phyloP scores from a whole-genome alignment of 2,329 filamentous ascomycete genomes.

The Ambrosiella cleistominuta region DNA sequence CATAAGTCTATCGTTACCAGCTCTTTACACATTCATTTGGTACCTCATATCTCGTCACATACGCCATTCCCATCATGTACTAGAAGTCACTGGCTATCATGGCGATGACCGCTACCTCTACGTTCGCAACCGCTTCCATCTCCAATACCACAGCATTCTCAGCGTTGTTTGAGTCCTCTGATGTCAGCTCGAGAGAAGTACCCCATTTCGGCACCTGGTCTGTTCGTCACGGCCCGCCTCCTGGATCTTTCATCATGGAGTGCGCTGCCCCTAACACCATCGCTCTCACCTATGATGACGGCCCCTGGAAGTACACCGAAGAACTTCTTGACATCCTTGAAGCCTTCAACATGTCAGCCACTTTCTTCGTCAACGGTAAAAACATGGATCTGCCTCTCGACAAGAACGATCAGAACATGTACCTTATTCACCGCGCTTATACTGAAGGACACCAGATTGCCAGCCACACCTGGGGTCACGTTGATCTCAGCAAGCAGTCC shows the following conservation, averaged over 20 bases:
- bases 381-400: constrained; percentile 19
- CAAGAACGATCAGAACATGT: neutral
- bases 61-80: neutral
- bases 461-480: constrained; percentile 33
- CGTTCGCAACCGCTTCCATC: neutral
- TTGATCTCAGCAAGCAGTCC: constrained; percentile 23
- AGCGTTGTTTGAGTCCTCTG: neutral
- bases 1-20: neutral
- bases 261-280: constrained; percentile 22
- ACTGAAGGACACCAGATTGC: constrained; percentile 42
- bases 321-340: constrained; percentile 24
- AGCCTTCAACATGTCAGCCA: constrained; percentile 20
- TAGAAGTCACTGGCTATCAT: neutral
- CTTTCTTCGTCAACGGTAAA: constrained; percentile 22
- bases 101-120: neutral
- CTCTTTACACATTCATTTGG: neutral
- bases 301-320: constrained; percentile 26
- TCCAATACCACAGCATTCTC: neutral
- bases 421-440: constrained; percentile 27
- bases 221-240: constrained; percentile 3
- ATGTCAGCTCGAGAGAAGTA: neutral
- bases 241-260: constrained; percentile 12
- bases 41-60: neutral
- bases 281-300: constrained; percentile 32
- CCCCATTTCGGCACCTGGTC: neutral